These are phyloP conservation scores for Russula ochroleuca DNA, from an alignment of 768 basidiomycete species.

Conservation along the genomic window DNA sequence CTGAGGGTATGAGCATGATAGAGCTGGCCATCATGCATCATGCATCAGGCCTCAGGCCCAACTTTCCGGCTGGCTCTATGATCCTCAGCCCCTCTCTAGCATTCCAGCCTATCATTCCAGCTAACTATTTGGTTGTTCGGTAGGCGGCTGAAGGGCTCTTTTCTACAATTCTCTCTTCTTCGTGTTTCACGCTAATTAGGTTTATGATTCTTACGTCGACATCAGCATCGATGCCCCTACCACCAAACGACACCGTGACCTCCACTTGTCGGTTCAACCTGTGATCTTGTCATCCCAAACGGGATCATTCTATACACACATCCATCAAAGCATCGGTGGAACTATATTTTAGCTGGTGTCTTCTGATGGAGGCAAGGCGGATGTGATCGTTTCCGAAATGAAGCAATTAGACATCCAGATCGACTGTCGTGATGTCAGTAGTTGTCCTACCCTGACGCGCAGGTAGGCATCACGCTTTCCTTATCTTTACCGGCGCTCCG, in stretches of 20 bases:
- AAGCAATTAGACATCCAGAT: background rate
- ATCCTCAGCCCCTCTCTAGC: too few relatives aligned
- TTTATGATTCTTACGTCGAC: background rate
- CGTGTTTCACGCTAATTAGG: background rate
- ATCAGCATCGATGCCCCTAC: background rate
- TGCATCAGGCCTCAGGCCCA: too few relatives aligned
- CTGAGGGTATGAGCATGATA: too few relatives aligned
- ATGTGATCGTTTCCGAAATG: background rate
- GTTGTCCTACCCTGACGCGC: background rate
- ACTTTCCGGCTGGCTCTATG: too few relatives aligned
- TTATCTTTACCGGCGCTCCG: background rate
- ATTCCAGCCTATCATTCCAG: too few relatives aligned
- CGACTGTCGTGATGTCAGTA: too few relatives aligned
- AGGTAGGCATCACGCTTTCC: background rate
- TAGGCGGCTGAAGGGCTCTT: background rate
- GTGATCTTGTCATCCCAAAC: too few relatives aligned
- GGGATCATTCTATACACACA: too few relatives aligned
- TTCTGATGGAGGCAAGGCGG: constrained; percentile 1
- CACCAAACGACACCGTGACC: background rate
- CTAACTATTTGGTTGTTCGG: too few relatives aligned
- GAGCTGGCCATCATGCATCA: too few relatives aligned
- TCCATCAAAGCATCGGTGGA: too few relatives aligned
- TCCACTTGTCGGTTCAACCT: background rate
- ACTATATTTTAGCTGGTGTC: background rate
- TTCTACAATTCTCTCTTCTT: background rate